A percentile compares a stretch with the other conserved stretches of the same genome.
Evolutionary conservation across 495 filamentous ascomycete genomes (phyloP).

Genomic region (Aspergillus haitiensis): DNA sequence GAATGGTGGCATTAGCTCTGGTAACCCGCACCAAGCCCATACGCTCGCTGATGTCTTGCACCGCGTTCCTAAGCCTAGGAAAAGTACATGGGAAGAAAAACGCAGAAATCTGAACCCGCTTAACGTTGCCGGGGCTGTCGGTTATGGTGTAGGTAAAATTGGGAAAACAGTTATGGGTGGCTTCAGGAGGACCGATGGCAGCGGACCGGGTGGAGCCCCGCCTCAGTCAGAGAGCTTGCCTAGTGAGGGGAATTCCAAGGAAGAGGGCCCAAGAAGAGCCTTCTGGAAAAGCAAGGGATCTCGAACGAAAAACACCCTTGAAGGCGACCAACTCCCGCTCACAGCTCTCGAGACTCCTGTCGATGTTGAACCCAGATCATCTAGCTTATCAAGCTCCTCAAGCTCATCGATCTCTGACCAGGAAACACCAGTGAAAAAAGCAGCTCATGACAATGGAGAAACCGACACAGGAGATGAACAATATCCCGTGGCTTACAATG

Average conservation of each 20-base stretch:
- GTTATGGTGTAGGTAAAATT: conserved; percentile 61
- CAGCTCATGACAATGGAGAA: conserved; percentile 13
- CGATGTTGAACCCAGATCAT: conserved; percentile 17
- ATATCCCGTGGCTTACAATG: conserved; percentile 71
- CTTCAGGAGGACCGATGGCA: conserved; percentile 45
- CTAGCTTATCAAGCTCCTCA: background rate
- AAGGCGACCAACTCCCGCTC: conserved; percentile 43
- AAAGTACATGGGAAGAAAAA: conserved; percentile 31
- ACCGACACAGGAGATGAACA: conserved; percentile 45
- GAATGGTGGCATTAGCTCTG: conserved; percentile 74
- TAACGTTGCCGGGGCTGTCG: conserved; percentile 50
- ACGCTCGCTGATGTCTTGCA: conserved; percentile 66
- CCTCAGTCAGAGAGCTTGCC: conserved; percentile 56
- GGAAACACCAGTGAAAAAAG: conserved; percentile 22
- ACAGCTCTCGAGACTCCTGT: conserved; percentile 37
- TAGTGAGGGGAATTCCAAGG: background rate
- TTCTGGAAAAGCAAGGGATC: conserved; percentile 48
- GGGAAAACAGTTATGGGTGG: conserved; percentile 56
- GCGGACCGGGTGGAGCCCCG: conserved; percentile 46
- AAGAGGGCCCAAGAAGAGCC: conserved; percentile 35
- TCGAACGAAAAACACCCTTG: conserved; percentile 26
- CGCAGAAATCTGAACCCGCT: conserved; percentile 28
- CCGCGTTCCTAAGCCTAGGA: conserved; percentile 16
- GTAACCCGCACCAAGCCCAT: conserved; percentile 78
- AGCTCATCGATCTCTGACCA: conserved; percentile 2